phyloP scores from a whole-genome alignment of 768 basidiomycete genomes.

The Coprinopsis cinerea region DNA sequence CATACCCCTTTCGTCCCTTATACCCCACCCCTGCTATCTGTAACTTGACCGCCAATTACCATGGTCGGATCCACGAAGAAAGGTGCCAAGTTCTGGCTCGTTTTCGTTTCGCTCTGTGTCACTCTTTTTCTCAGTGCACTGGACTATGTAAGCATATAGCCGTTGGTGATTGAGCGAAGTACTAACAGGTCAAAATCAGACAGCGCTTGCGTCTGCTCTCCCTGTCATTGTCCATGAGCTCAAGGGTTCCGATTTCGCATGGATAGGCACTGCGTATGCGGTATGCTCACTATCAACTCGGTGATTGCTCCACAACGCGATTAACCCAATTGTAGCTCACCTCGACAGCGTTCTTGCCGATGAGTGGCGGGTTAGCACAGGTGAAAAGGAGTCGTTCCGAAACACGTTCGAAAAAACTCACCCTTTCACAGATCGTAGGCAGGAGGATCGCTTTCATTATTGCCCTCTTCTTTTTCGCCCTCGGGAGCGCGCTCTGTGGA shows the following conservation, averaged over 20 bases:
- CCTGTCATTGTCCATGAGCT: slow-evolving; percentile 25
- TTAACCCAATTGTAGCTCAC: slow-evolving; percentile 19
- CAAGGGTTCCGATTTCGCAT: slow-evolving; percentile 31
- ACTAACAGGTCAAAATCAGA: slow-evolving; percentile 2
- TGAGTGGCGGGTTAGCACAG: slow-evolving; percentile 21
- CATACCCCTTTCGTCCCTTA: too few relatives aligned
- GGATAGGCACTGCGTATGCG: slow-evolving; percentile 39
- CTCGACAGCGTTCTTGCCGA: slow-evolving; percentile 32
- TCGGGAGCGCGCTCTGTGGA: slow-evolving; percentile 41
- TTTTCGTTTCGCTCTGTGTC: not conserved
- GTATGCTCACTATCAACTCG: not conserved
- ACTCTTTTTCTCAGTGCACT: slow-evolving; percentile 2
- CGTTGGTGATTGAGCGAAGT: not conserved
- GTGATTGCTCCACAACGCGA: not conserved
- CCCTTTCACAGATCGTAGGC: slow-evolving; percentile 30
- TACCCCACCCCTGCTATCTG: too few relatives aligned
- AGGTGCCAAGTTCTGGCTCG: slow-evolving; percentile 2
- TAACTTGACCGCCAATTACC: too few relatives aligned
- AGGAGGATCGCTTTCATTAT: slow-evolving; percentile 27
- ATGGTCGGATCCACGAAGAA: too few relatives aligned
- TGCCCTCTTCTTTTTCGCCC: slow-evolving; percentile 30
- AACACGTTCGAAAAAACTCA: not conserved
- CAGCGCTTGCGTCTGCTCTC: slow-evolving; percentile 19
- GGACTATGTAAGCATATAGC: not conserved
- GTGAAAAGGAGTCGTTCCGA: not conserved